phyloP scores from a whole-genome alignment of 2,329 filamentous ascomycete species.

The Berkeleyomyces basicola region DNA sequence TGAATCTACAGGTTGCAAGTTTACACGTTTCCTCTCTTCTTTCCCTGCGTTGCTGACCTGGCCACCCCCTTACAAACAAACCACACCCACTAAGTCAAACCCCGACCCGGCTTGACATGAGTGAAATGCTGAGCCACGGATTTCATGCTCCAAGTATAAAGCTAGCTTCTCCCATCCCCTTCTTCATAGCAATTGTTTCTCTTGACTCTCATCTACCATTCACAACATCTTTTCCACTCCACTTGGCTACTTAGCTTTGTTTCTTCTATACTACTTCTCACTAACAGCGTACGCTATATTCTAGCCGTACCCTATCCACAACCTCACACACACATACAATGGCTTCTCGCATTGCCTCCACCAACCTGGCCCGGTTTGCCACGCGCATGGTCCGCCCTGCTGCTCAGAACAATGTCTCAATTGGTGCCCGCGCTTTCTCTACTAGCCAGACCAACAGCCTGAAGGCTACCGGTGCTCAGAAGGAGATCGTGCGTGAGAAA shows the following conservation, averaged over 20 bases:
- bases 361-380: constrained; percentile 18
- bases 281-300: neutral
- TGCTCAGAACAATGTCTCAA: constrained; percentile 19
- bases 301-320: constrained; percentile 11
- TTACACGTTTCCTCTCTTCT: constrained; percentile 11
- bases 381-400: constrained; percentile 22
- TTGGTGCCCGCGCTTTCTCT: constrained; percentile 10
- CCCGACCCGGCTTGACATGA: neutral
- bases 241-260: neutral
- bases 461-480: constrained; percentile 23
- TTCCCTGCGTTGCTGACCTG: neutral
- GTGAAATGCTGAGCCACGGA: neutral
- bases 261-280: neutral
- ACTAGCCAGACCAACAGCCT: constrained; percentile 1
- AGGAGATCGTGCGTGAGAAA: constrained; percentile 38
- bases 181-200: neutral
- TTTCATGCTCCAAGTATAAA: constrained; percentile 6
- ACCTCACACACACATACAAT: constrained; percentile 16
- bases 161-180: constrained; percentile 10
- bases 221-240: neutral
- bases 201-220: neutral
- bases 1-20: neutral
- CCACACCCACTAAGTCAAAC: neutral
- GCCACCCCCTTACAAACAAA: constrained; percentile 3
- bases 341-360: constrained; percentile 19